These are phyloP conservation scores for Dalechampia spathulata DNA, from an alignment of 441 rosid species.

Conservation along the genomic window DNA sequence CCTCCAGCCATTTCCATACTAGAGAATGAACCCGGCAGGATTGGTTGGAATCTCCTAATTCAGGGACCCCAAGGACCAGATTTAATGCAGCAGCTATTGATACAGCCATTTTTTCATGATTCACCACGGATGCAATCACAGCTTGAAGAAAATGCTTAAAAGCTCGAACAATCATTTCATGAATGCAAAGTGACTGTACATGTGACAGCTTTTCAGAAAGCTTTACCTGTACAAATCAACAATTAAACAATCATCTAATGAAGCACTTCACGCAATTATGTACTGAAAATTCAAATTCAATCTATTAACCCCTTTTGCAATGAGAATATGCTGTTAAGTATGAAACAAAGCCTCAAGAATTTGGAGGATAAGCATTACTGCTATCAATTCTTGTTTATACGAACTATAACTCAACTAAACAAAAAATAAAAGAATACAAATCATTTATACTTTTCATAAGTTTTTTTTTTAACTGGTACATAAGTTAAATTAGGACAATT, in stretches of 20 bases:
- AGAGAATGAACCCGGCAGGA: constrained; percentile 33
- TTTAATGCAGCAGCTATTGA: constrained; percentile 53
- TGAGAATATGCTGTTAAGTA: no score
- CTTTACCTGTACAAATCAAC: constrained; percentile 38
- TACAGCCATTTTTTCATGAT: constrained; percentile 34
- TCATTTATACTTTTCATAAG: no score
- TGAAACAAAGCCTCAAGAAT: no score
- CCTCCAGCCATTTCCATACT: constrained; percentile 46
- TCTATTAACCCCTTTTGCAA: no score
- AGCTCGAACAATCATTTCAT: constrained; percentile 70
- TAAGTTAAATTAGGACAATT: no score
- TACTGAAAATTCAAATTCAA: no score
- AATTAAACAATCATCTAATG: constrained; percentile 15
- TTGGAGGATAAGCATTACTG: no score
- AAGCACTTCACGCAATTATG: not conserved
- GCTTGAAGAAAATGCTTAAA: constrained; percentile 59
- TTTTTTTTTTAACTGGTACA: no score
- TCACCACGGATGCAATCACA: constrained; percentile 39
- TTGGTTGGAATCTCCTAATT: constrained; percentile 25
- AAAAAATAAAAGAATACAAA: no score
- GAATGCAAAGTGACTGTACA: constrained; percentile 73
- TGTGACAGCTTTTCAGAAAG: constrained; percentile 65
- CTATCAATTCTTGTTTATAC: no score
- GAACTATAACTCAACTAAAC: no score
- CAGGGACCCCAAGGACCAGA: constrained; percentile 36